Percentiles rank a stretch among this genome's conserved stretches.
Evolutionary conservation across 805 yeast species (phyloP).

Genomic region (Schizosaccharomyces osmophilus): DNA sequence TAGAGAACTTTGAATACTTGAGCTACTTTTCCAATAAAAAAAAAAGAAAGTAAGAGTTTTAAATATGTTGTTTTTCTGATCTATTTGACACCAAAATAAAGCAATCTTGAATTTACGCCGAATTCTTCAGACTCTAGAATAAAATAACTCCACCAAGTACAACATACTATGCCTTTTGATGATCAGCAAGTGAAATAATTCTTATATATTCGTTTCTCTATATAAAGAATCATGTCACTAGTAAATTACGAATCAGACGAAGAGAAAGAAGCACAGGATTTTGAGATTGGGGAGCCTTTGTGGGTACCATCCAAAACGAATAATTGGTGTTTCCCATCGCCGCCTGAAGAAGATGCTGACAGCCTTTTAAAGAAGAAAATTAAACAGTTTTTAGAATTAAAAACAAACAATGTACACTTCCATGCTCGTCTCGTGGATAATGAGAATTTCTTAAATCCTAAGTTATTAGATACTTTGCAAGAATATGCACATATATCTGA

Average conservation of each 20-base stretch:
- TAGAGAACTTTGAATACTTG: too few species aligned
- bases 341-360: background rate
- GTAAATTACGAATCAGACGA: background rate
- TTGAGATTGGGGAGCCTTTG: background rate
- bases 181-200: too few species aligned
- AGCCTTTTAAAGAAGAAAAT: background rate
- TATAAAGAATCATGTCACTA: background rate
- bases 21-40: too few species aligned
- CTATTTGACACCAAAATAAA: too few species aligned
- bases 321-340: background rate
- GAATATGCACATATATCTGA: background rate
- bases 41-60: too few species aligned
- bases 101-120: too few species aligned
- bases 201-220: background rate
- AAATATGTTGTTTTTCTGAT: too few species aligned
- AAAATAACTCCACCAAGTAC: too few species aligned
- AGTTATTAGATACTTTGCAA: background rate
- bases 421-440: background rate
- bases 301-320: background rate
- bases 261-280: background rate
- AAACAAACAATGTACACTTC: constrained; percentile 11
- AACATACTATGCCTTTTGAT: too few species aligned
- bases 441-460: background rate
- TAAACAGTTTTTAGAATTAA: background rate
- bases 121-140: too few species aligned